Evolutionary conservation across 805 yeast genomes (phyloP).

Genomic region (Candida chauliodis): DNA sequence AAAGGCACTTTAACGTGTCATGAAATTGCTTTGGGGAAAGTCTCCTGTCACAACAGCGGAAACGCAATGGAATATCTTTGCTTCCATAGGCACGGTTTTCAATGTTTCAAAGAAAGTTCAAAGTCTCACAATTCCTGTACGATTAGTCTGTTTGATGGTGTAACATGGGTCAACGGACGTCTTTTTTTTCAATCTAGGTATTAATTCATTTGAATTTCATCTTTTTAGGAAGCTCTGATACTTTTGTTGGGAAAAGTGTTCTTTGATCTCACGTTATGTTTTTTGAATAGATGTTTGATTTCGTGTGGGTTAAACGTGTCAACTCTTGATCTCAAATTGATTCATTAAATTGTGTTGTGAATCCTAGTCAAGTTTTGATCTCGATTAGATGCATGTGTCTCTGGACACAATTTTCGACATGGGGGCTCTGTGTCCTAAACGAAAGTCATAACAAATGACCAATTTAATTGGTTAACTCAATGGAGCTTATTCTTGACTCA

Average conservation of each 20-base stretch:
- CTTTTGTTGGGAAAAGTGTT: not conserved
- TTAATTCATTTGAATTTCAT: slow-evolving; percentile 7
- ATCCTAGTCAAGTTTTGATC: slow-evolving; percentile 17
- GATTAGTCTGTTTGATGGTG: too few relatives aligned
- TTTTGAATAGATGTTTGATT: too few relatives aligned
- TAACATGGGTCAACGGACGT: too few relatives aligned
- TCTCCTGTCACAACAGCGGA: slow-evolving; percentile 81
- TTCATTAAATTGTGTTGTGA: not conserved
- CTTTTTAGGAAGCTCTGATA: slow-evolving; percentile 5
- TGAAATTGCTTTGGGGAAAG: slow-evolving; percentile 74
- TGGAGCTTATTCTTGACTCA: slow-evolving; percentile 80
- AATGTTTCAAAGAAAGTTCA: not conserved
- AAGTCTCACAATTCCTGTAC: slow-evolving; percentile 1
- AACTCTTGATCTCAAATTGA: too few relatives aligned
- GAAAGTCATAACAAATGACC: slow-evolving; percentile 73
- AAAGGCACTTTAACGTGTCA: slow-evolving; percentile 30
- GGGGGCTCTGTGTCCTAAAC: slow-evolving; percentile 57
- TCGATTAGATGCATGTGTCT: slow-evolving; percentile 17
- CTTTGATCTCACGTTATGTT: too few relatives aligned
- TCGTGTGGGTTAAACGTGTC: too few relatives aligned
- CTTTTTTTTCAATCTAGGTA: too few relatives aligned
- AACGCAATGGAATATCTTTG: slow-evolving; percentile 41
- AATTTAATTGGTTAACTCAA: slow-evolving; percentile 52
- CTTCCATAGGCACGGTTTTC: slow-evolving; percentile 19
- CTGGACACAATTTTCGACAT: slow-evolving; percentile 48